Evolutionary conservation across 805 yeast species (phyloP).

Genomic region (Zygoascus bituminiphila): DNA sequence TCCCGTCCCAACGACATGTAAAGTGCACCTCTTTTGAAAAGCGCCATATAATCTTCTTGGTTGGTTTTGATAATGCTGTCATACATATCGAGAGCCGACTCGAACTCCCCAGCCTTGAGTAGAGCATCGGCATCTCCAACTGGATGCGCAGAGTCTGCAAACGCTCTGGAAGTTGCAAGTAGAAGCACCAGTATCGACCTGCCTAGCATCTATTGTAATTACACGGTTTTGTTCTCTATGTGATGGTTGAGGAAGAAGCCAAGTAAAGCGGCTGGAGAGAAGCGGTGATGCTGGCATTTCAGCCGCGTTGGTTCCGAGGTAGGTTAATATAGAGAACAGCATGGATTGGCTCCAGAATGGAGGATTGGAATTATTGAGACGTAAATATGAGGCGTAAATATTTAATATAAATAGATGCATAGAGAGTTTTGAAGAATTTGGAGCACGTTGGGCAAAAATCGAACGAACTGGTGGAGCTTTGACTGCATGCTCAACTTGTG

Average conservation of each 20-base stretch:
- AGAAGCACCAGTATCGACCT: neutral
- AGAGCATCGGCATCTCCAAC: conserved; percentile 10
- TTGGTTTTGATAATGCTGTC: conserved; percentile 23
- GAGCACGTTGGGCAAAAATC: too few relatives aligned
- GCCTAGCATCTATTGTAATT: neutral
- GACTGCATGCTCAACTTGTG: too few relatives aligned
- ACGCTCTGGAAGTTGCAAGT: neutral
- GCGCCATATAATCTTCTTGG: conserved; percentile 24
- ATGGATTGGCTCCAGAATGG: too few relatives aligned
- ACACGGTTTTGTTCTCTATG: neutral
- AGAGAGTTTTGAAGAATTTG: too few relatives aligned
- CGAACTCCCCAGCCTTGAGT: conserved; percentile 10
- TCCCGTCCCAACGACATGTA: conserved; percentile 29
- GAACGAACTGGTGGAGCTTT: too few relatives aligned
- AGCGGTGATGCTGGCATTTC: neutral
- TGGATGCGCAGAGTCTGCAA: neutral
- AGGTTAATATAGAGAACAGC: too few relatives aligned
- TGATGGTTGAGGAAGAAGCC: neutral
- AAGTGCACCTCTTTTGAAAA: conserved; percentile 32
- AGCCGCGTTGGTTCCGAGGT: too few relatives aligned
- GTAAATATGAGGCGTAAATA: too few relatives aligned
- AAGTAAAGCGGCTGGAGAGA: too few relatives aligned
- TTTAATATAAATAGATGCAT: too few relatives aligned
- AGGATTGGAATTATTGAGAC: too few relatives aligned
- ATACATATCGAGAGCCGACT: conserved; percentile 15